phyloP scores from a whole-genome alignment of 768 basidiomycete species.

The Roridomyces roridus region DNA sequence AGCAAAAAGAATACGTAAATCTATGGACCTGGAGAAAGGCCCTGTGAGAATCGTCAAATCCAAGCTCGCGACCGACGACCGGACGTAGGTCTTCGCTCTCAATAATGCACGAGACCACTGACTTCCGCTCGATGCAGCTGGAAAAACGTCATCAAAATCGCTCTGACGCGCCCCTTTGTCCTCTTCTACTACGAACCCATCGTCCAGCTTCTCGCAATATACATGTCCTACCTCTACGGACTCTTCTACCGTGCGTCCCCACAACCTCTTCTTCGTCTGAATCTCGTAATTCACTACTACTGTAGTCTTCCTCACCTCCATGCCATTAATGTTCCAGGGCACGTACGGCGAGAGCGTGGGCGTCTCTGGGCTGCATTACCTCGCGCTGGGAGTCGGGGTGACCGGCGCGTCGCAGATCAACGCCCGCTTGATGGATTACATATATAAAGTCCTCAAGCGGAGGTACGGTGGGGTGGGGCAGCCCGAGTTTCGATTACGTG shows the following conservation, averaged over 20 bases:
- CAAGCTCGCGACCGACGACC: neutral
- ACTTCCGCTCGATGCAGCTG: too few species aligned
- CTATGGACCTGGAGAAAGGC: neutral
- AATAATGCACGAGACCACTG: slow-evolving; percentile 39
- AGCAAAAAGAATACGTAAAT: neutral
- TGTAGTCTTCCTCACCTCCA: too few species aligned
- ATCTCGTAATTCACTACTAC: slow-evolving; percentile 67
- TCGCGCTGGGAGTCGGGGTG: slow-evolving; percentile 75
- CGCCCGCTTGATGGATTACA: slow-evolving; percentile 53
- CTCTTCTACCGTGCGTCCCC: slow-evolving; percentile 56
- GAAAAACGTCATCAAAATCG: slow-evolving; percentile 13
- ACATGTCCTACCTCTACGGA: slow-evolving; percentile 59
- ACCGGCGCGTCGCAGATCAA: slow-evolving; percentile 57
- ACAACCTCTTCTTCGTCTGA: too few species aligned
- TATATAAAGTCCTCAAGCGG: slow-evolving; percentile 59
- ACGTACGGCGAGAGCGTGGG: slow-evolving; percentile 61
- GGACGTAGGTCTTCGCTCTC: neutral
- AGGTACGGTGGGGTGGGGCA: slow-evolving; percentile 46
- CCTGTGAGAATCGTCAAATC: neutral
- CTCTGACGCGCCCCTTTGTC: slow-evolving; percentile 69
- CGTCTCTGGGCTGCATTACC: slow-evolving; percentile 71
- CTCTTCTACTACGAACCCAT: slow-evolving; percentile 71
- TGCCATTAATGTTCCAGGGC: too few species aligned
- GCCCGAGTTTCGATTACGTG: slow-evolving; percentile 58
- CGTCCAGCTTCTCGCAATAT: slow-evolving; percentile 68